Evolutionary conservation across 768 basidiomycete species (phyloP), one percentile per base, ranked within the genome.

Genomic region (Lentinula lateritia): DNA sequence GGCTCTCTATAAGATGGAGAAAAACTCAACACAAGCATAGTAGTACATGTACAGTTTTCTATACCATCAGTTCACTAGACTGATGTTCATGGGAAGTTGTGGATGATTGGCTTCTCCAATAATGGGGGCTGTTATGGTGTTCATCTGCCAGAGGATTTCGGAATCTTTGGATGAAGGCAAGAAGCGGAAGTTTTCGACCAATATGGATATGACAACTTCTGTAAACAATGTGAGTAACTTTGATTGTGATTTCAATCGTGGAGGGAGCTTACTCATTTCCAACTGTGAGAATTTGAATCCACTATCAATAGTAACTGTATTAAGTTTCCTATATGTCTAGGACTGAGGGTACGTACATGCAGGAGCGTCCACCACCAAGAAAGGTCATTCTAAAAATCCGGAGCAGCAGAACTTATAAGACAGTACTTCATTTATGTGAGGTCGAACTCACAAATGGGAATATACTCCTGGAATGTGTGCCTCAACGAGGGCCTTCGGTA

Each of bases 301-400:
- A 42, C 59, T 60, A 36, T 10, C 20, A 28, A 43, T 20, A 12
- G n/a, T 18, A 36, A 36, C 16, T 42, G 48, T 5, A 3, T n/a
- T 4, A 12, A 10, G 32, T 39, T 39, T 39, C 12, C n/a, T 20
- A 23, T 52, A 3, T 15, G 18, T 35, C 4, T n/a, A 8, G 15
- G 15, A 9, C 20, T 12, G 1, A 12, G 8, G 28, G 39, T 9
- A 39, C 64, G 36, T 36, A 73, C 76, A 79, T 79, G 68, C 78
- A 78, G 32, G 78, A 72, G 38, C 77, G 66, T 20, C 72, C 63
- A 1, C 78, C 78, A 5, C 75, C 78, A n/a, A 79, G 66, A 64
- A 79, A 79, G 15, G 78, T 77, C 77, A 79, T 78, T 66, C 78
- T 79, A 42, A 28, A 28, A 3, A 28, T 28, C 28, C 2, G 13